Evolutionary conservation across 2,329 filamentous ascomycete species (phyloP), one percentile per base, ranked within the genome.

Genomic region (Seiridium cupressi): DNA sequence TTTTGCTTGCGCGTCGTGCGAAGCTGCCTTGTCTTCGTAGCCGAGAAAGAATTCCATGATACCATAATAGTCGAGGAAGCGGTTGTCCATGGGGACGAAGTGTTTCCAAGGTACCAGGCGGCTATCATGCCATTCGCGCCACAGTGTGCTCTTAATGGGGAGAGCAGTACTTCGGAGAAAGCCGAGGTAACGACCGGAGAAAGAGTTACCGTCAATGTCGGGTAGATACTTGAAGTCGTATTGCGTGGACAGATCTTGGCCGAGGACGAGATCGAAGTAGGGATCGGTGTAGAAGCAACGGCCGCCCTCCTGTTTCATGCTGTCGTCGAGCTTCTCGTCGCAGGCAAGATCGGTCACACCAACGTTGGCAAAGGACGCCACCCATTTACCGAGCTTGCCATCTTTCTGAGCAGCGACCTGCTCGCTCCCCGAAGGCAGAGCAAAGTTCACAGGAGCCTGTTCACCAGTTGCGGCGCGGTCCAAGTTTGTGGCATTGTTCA

Each of bases 81-180:
- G 84, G 68, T 85, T 90, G 70, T 93, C 89, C 83, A 94, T 87
- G 13, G 91, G 91, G 2, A 93, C 87, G 67, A 91, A 94, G 73
- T 95, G 91, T 68, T 86, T 86, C 91, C 91, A 95, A 0, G 89
- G 82, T 2, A 92, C 78, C 1, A 94, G 78, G 3, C 91, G 81
- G 49, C 82, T 84, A 70, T 93, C 90, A 69, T 93, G 91, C 91
- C 91, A 95, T 72, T 95, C 91, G 26, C 84, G 82, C 75, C 88
- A 95, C 31, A 94, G 78, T 0, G 91, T 92, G 5, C 88, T 85
- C 76, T 94, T 95, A 75, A 95, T 85, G 0, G 89, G 89, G 7
- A 93, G 73, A 13, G 84, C 88, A 2, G 85, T 90, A 36, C 86
- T 90, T 40, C 84, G 80, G 32, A 94, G 76, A 71, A 93, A 92